These are phyloP conservation scores for Nemophila menziesii DNA, from an alignment of 257 asterid genomes.

Conservation along the genomic window DNA sequence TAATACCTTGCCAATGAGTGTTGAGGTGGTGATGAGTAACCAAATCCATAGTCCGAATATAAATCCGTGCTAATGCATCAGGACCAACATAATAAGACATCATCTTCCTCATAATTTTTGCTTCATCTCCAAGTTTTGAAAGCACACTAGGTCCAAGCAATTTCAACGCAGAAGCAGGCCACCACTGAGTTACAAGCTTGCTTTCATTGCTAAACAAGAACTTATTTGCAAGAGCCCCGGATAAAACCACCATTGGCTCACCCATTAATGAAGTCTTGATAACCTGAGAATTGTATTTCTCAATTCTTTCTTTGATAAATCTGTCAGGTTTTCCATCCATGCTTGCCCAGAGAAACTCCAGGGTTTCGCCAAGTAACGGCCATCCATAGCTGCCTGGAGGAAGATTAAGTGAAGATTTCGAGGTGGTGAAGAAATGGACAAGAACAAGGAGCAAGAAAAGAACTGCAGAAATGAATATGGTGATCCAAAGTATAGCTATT, in stretches of 20 bases:
- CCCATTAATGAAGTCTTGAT: constrained; percentile 42
- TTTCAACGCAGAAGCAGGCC: constrained; percentile 9
- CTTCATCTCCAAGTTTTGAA: constrained; percentile 46
- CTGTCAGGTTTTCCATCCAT: constrained; percentile 32
- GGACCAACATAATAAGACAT: constrained; percentile 46
- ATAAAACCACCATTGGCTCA: constrained; percentile 30
- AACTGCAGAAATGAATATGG: not conserved
- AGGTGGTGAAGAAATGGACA: constrained; percentile 1
- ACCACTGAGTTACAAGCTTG: not conserved
- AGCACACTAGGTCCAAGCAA: constrained; percentile 44
- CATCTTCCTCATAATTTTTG: constrained; percentile 49
- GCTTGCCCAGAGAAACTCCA: constrained; percentile 31
- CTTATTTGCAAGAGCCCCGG: constrained; percentile 24
- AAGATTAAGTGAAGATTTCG: constrained; percentile 17
- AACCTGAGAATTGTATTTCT: constrained; percentile 24
- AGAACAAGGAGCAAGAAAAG: not conserved
- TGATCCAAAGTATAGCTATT: not conserved
- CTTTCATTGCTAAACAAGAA: not conserved
- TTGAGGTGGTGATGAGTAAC: constrained; percentile 46
- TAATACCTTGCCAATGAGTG: constrained; percentile 32
- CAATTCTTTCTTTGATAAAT: constrained; percentile 22
- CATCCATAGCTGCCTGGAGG: constrained; percentile 55
- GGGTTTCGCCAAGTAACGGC: constrained; percentile 43
- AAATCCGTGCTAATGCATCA: constrained; percentile 46
- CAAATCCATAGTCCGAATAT: constrained; percentile 46